A percentile compares a stretch with the other conserved stretches of the same genome.
These are phyloP conservation scores for Isoetes taiwanensis DNA, from an alignment of 75 land plant genomes.

Conservation along the genomic window DNA sequence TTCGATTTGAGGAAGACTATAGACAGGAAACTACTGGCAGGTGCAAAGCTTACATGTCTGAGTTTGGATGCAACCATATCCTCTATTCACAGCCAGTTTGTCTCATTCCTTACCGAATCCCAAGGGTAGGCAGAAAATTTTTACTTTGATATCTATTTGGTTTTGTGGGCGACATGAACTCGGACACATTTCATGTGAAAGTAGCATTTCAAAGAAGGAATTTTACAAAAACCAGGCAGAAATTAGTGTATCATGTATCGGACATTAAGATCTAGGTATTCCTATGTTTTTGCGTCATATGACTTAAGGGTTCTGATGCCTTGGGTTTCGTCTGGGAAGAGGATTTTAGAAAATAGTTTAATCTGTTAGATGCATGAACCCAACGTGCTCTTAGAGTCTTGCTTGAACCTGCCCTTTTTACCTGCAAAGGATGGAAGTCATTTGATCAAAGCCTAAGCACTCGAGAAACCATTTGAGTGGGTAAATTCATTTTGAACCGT, in stretches of 20 bases:
- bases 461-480: no score
- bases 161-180: not conserved
- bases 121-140: conserved; percentile 28
- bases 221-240: not conserved
- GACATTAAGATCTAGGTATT: no score
- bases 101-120: conserved; percentile 37
- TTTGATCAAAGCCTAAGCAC: no score
- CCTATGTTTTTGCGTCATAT: no score
- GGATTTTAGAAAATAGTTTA: no score
- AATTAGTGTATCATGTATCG: not conserved
- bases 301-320: no score
- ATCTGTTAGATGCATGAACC: no score
- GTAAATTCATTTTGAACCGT: not conserved
- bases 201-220: not conserved
- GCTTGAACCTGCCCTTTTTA: no score
- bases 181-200: not conserved
- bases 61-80: conserved; percentile 29
- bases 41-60: conserved; percentile 39
- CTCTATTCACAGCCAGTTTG: conserved; percentile 38
- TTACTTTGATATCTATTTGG: not conserved
- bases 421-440: no score
- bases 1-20: conserved; percentile 87
- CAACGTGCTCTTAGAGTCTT: no score
- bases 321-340: no score
- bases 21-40: conserved; percentile 42